Evolutionary conservation across 169 alveolate species (phyloP).

Genomic region (Cyclospora cayetanensis): DNA sequence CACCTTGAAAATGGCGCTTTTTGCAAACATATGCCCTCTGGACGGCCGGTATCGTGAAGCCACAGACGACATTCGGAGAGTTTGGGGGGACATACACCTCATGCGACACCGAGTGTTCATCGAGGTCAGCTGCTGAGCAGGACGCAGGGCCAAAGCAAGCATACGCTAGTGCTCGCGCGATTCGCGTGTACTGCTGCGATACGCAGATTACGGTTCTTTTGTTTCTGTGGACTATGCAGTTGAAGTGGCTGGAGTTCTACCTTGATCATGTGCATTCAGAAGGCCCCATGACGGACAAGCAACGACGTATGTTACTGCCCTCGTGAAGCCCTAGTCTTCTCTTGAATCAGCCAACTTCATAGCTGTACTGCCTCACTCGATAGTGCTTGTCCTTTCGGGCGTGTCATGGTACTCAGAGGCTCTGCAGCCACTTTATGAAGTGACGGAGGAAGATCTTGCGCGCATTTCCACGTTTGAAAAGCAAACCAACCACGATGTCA

Average conservation of each 20-base stretch:
- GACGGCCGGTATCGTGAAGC: neutral
- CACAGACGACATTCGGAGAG: neutral
- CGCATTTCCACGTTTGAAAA: constrained; percentile 12
- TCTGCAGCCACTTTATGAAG: neutral
- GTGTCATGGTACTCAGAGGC: too few relatives aligned
- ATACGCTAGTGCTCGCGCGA: too few relatives aligned
- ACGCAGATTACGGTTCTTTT: too few relatives aligned
- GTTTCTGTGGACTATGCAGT: neutral
- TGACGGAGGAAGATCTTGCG: neutral
- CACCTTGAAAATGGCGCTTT: neutral
- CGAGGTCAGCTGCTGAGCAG: constrained; percentile 10
- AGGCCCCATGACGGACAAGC: neutral
- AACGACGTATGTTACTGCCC: neutral
- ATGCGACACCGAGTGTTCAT: neutral
- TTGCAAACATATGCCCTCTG: neutral
- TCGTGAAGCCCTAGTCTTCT: too few relatives aligned
- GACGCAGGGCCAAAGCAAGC: too few relatives aligned
- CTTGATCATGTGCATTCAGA: neutral
- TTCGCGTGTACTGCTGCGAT: too few relatives aligned
- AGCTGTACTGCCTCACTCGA: too few relatives aligned
- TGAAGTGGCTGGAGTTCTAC: neutral
- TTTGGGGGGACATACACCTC: neutral
- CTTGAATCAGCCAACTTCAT: too few relatives aligned
- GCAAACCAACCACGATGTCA: constrained; percentile 67
- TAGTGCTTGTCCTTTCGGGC: too few relatives aligned